Evolutionary conservation across 306 rosid species (phyloP).

Genomic region (Mimosa bimucronata): DNA sequence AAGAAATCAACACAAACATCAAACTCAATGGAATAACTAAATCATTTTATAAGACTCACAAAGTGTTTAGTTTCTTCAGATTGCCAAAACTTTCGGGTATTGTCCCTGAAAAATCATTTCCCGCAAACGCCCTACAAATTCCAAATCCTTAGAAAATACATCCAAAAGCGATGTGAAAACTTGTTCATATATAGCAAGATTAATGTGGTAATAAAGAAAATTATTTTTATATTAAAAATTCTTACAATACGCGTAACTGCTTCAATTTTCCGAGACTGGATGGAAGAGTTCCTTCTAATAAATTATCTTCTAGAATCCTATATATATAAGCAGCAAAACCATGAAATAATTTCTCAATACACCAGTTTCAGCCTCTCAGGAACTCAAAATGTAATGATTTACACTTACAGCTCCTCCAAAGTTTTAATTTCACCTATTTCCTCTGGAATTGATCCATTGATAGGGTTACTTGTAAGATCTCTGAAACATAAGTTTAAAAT

Average conservation of each 20-base stretch:
- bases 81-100: conserved; percentile 64
- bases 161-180: background rate
- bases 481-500: conserved; percentile 17
- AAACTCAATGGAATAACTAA: background rate
- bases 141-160: background rate
- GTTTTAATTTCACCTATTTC: conserved; percentile 50
- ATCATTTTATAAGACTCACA: conserved; percentile 56
- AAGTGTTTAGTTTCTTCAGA: conserved; percentile 53
- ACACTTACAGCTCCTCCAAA: conserved; percentile 53
- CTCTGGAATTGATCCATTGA: conserved; percentile 50
- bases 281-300: conserved; percentile 65
- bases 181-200: background rate
- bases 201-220: background rate
- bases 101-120: conserved; percentile 68
- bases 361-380: background rate
- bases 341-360: background rate
- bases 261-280: conserved; percentile 58
- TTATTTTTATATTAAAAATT: background rate
- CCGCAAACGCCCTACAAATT: conserved; percentile 55
- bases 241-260: conserved; percentile 53
- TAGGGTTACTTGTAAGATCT: conserved; percentile 47
- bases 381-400: background rate
- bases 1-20: background rate
- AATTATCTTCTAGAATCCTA: conserved; percentile 66
- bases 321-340: conserved; percentile 21